These are phyloP conservation scores for Pisolithus tinctorius DNA, from an alignment of 768 basidiomycete genomes.

Conservation along the genomic window DNA sequence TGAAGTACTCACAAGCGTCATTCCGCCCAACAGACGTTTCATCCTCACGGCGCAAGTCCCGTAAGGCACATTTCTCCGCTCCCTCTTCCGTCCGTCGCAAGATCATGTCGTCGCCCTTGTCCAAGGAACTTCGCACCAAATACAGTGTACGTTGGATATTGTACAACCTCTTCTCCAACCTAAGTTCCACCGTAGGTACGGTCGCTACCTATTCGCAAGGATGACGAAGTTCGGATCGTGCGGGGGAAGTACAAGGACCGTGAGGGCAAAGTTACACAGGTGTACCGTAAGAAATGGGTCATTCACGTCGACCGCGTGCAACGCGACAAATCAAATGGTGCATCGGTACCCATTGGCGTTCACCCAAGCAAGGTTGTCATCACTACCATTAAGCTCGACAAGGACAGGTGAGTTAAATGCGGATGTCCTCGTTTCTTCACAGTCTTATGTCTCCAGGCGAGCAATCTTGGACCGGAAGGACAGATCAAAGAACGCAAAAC, in stretches of 20 bases:
- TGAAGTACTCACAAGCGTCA: conserved; percentile 27
- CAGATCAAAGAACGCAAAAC: conserved; percentile 53
- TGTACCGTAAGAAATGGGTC: conserved; percentile 99
- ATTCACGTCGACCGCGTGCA: conserved; percentile 97
- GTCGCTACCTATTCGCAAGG: conserved; percentile 92
- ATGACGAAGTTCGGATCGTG: conserved; percentile 96
- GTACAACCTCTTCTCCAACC: not conserved
- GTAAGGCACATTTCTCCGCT: conserved; percentile 96
- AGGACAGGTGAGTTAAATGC: conserved; percentile 56
- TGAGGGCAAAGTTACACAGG: conserved; percentile 96
- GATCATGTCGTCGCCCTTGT: conserved; percentile 95
- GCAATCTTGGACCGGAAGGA: conserved; percentile 86
- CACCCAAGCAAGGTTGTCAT: conserved; percentile 97
- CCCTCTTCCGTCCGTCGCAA: conserved; percentile 93
- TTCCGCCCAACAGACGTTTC: conserved; percentile 58
- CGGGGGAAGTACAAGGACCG: conserved; percentile 98
- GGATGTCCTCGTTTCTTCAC: not conserved
- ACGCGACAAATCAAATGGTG: conserved; percentile 96
- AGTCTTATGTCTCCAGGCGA: conserved; percentile 39
- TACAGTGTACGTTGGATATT: conserved; percentile 61
- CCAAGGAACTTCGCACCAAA: conserved; percentile 91
- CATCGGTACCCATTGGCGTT: conserved; percentile 88
- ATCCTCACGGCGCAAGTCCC: conserved; percentile 93
- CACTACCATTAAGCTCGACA: conserved; percentile 86
- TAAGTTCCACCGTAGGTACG: conserved; percentile 50